phyloP scores from a whole-genome alignment of 2,329 filamentous ascomycete genomes.

The Sphaerostilbella broomeana region DNA sequence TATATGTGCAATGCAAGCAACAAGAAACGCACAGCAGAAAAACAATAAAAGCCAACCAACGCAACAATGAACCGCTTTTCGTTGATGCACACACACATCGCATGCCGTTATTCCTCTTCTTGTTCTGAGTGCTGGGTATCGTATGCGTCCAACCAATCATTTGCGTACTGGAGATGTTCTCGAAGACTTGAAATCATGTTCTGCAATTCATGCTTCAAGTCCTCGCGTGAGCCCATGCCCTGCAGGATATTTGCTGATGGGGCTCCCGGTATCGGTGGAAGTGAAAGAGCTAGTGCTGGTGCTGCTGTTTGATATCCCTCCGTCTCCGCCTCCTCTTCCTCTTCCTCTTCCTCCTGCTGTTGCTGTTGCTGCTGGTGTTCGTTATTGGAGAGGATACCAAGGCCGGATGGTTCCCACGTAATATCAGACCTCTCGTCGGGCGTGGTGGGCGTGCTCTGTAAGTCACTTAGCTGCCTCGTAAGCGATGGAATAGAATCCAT shows the following conservation, averaged over 20 bases:
- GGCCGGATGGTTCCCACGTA: conserved; percentile 8
- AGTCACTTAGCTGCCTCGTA: conserved; percentile 5
- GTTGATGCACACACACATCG: too few species aligned
- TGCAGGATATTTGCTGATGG: conserved; percentile 9
- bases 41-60: too few species aligned
- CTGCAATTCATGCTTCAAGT: conserved; percentile 9
- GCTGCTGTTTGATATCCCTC: too few species aligned
- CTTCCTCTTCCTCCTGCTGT: too few species aligned
- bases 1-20: too few species aligned
- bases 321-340: too few species aligned
- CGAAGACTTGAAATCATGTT: conserved; percentile 12
- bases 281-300: conserved; percentile 3
- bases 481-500: conserved; percentile 11
- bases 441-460: conserved; percentile 11
- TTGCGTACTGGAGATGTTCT: conserved; percentile 13
- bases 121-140: conserved; percentile 1
- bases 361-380: too few species aligned
- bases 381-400: conserved; percentile 8
- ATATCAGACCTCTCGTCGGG: conserved; percentile 10
- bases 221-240: conserved; percentile 8
- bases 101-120: not conserved
- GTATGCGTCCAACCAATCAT: conserved; percentile 11
- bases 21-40: too few species aligned
- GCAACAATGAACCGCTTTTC: too few species aligned
- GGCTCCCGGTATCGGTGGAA: conserved; percentile 7